phyloP scores from a whole-genome alignment of 257 asterid species.

The Verbascum thapsus region DNA sequence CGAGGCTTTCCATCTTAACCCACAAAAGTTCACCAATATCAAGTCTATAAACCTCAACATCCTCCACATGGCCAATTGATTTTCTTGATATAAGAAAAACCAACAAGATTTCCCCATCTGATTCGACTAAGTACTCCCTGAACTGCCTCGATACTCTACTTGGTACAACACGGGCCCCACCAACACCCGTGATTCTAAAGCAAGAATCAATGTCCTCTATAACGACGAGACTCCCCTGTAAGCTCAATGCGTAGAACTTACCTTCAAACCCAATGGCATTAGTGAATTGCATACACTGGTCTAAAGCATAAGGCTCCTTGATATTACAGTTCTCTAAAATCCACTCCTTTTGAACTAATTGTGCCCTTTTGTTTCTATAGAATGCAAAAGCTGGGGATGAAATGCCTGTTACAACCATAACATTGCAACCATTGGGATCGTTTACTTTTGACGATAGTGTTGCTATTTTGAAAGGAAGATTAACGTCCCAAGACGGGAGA shows the following conservation, averaged over 20 bases:
- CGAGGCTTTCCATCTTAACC: slow-evolving; percentile 19
- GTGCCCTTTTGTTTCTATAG: not conserved
- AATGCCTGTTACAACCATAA: slow-evolving; percentile 5
- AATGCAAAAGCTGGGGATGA: slow-evolving; percentile 16
- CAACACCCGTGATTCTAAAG: slow-evolving; percentile 7
- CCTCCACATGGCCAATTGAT: slow-evolving; percentile 23
- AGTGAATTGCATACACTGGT: slow-evolving; percentile 30
- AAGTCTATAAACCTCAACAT: slow-evolving; percentile 40
- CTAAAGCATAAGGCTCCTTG: slow-evolving; percentile 31
- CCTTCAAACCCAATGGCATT: slow-evolving; percentile 31
- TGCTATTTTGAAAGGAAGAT: slow-evolving; percentile 19
- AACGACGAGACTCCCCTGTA: slow-evolving; percentile 26
- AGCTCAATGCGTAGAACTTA: slow-evolving; percentile 39
- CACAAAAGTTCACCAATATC: slow-evolving; percentile 9
- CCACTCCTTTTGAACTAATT: not conserved
- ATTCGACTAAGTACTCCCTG: slow-evolving; percentile 39
- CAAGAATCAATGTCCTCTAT: slow-evolving; percentile 27
- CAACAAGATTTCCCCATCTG: slow-evolving; percentile 35
- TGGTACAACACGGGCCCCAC: slow-evolving; percentile 36
- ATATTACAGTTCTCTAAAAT: not conserved
- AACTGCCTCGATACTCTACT: slow-evolving; percentile 23
- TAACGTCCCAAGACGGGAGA: not conserved
- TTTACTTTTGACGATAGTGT: slow-evolving; percentile 14
- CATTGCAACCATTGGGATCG: not conserved
- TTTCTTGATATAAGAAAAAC: slow-evolving; percentile 32